Conservation (phyloP, 192 early-diverging fungal genomes). For the Coemansia sp. region DNA sequence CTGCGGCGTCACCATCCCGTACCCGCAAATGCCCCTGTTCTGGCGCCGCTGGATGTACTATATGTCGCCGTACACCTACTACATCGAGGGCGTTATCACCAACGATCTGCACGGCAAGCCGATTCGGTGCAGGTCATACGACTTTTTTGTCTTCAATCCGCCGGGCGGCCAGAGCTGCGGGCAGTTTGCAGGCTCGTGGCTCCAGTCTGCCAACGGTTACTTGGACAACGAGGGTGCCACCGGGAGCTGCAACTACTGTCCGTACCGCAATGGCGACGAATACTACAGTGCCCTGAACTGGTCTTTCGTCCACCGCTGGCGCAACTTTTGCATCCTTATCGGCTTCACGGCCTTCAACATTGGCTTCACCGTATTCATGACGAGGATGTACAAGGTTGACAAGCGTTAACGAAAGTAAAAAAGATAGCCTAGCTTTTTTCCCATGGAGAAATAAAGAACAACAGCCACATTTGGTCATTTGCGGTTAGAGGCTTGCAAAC, state of each 20-base stretch:
- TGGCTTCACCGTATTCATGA: slow-evolving; percentile 39
- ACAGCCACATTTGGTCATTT: too few species aligned
- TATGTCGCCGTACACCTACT: slow-evolving; percentile 65
- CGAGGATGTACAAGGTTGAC: slow-evolving; percentile 45
- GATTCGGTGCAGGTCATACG: slow-evolving; percentile 52
- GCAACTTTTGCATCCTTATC: slow-evolving; percentile 67
- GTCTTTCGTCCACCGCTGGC: slow-evolving; percentile 62
- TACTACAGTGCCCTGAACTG: slow-evolving; percentile 58
- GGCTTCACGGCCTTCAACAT: slow-evolving; percentile 62
- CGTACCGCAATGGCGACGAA: slow-evolving; percentile 58
- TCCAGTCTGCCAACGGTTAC: slow-evolving; percentile 59
- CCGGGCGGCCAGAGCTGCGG: slow-evolving; percentile 64
- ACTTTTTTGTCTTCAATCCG: slow-evolving; percentile 60
- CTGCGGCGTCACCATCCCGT: slow-evolving; percentile 67
- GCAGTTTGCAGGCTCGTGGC: slow-evolving; percentile 59
- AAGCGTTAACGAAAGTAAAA: slow-evolving; percentile 23
- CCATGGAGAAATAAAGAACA: too few species aligned
- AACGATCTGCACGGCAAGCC: slow-evolving; percentile 59
- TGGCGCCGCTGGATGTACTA: slow-evolving; percentile 73
- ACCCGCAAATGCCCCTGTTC: slow-evolving; percentile 61
- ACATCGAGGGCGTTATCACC: slow-evolving; percentile 62
- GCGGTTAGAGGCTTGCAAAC: too few species aligned
- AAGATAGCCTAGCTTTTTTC: too few species aligned
- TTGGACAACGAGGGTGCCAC: slow-evolving; percentile 57
- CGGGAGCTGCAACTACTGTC: slow-evolving; percentile 63